Base-by-base conservation (phyloP, 768 basidiomycete genomes). In the Pulveroboletus sp. region DNA sequence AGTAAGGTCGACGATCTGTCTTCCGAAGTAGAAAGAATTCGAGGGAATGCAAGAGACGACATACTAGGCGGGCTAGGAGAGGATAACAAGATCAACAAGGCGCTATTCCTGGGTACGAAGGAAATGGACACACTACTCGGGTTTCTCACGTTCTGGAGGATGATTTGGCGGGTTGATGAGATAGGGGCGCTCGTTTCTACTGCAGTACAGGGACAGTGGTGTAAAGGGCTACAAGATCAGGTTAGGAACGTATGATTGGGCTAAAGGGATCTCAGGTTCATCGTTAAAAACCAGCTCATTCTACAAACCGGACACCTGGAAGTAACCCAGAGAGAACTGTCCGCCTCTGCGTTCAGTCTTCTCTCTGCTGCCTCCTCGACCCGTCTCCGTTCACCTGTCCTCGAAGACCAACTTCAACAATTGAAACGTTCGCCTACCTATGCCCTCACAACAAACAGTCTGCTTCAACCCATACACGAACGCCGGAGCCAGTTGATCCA, bases 271-370 rank as follows among this genome's bases (percentile, higher is more conserved):
- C 32, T 46, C 43, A 32, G 14, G 17, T n/a, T 49, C 18, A 50
- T 41, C 9, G 14, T 27, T 40, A 18, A 32, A 30, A 39, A 32
- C 36, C 8, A 89, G 86, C 73, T 89, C 33, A 73, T 83, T 35
- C 74, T 82, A 43, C 79, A 86, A 47, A 76, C 83, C 1, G 87
- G 88, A 12, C 72, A 76, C 24, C 71, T 90, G 10, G 65, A 75
- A 10, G 65, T 59, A 8, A 59, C 76, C 11, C 85, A 84, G 63
- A 55, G 68, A 12, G 58, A 69, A 3, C 61, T 81, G 18, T 70
- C 75, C 3, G 55, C 60, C 39, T 69, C 73, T 12, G 74, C 76
- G 11, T 72, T 73, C 30, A 39, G 51, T 3, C 68, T 82, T 15
- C 59, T 75, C 43, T 66, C 66, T 5, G 55, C 67, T 1, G 59